Conservation (phyloP, 1,139 yeast species). For the Taphrina deformans region DNA sequence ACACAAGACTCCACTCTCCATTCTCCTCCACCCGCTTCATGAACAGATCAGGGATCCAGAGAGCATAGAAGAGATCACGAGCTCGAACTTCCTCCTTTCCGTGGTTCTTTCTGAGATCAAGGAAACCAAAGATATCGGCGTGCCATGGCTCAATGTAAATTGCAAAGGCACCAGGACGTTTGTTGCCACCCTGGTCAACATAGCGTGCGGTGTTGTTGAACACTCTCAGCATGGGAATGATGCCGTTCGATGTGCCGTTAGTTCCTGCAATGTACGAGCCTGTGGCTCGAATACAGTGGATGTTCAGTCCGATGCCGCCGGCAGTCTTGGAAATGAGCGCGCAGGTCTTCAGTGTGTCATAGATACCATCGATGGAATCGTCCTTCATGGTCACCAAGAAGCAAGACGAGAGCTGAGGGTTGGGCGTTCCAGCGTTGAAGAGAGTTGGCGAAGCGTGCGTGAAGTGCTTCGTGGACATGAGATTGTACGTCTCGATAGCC, state of each 20-base stretch:
- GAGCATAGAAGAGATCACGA: conserved; percentile 84
- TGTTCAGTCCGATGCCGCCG: conserved; percentile 85
- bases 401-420: conserved; percentile 85
- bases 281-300: conserved; percentile 78
- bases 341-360: conserved; percentile 79
- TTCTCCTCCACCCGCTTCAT: conserved; percentile 83
- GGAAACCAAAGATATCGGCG: conserved; percentile 76
- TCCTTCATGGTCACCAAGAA: conserved; percentile 86
- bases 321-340: conserved; percentile 87
- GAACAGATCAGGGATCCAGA: conserved; percentile 87
- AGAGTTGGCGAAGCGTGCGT: conserved; percentile 89
- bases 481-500: conserved; percentile 75
- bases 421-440: conserved; percentile 86
- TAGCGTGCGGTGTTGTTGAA: conserved; percentile 89
- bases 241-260: conserved; percentile 84
- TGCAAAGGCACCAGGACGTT: conserved; percentile 92
- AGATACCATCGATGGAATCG: conserved; percentile 87
- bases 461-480: conserved; percentile 80
- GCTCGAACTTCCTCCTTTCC: conserved; percentile 91
- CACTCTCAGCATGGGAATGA: conserved; percentile 86
- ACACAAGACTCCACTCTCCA: conserved; percentile 79
- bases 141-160: conserved; percentile 91
- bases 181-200: conserved; percentile 93
- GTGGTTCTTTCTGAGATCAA: conserved; percentile 83
- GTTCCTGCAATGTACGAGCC: conserved; percentile 89